phyloP scores from a whole-genome alignment of 768 basidiomycete species.

The Tylopilus subfusipes region DNA sequence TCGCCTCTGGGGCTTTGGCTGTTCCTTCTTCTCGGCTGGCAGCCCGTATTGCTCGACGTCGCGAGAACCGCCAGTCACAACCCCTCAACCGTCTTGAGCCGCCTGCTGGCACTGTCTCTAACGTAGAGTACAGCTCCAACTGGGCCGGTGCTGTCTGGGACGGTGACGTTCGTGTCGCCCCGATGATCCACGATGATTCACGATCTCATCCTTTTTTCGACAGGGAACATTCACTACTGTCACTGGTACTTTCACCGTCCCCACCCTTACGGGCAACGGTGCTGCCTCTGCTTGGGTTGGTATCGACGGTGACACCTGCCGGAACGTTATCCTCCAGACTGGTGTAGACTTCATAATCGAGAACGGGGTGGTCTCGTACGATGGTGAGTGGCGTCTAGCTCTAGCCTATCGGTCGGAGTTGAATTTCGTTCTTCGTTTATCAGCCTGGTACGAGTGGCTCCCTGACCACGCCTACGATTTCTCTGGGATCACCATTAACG shows the following conservation, averaged over 20 bases:
- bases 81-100: slow-evolving; percentile 2
- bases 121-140: slow-evolving; percentile 14
- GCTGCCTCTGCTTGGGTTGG: slow-evolving; percentile 24
- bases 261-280: slow-evolving; percentile 9
- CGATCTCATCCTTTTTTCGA: not conserved
- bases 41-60: slow-evolving; percentile 15
- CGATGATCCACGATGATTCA: not conserved
- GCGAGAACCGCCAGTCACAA: slow-evolving; percentile 11
- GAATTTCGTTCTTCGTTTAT: not conserved
- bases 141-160: slow-evolving; percentile 21
- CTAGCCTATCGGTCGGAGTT: not conserved
- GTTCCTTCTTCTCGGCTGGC: slow-evolving; percentile 12
- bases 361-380: not conserved
- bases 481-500: slow-evolving; percentile 10
- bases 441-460: slow-evolving; percentile 26
- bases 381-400: slow-evolving; percentile 3
- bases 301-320: slow-evolving; percentile 20
- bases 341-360: slow-evolving; percentile 14
- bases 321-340: slow-evolving; percentile 17
- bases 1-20: slow-evolving; percentile 17
- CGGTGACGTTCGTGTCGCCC: slow-evolving; percentile 2
- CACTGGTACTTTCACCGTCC: slow-evolving; percentile 21
- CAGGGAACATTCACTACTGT: slow-evolving; percentile 21
- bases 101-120: not conserved
- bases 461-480: slow-evolving; percentile 15